These are phyloP conservation scores for Primulina eburnea DNA, from an alignment of 257 asterid species.

Conservation along the genomic window DNA sequence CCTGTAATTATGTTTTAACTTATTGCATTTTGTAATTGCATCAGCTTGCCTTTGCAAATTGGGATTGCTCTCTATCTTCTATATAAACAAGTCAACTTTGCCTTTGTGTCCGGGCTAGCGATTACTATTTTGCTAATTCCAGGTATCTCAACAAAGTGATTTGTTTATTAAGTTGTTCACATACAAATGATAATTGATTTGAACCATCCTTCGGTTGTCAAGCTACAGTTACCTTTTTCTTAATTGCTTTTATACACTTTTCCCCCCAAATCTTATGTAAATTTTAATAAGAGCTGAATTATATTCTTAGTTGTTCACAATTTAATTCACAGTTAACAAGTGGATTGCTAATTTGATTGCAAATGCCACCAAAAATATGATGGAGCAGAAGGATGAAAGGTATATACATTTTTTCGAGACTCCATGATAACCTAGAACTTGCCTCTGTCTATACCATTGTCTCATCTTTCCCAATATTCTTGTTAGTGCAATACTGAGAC, in stretches of 20 bases:
- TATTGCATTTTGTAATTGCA: constrained; percentile 26
- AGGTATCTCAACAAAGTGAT: constrained; percentile 42
- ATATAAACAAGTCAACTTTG: constrained; percentile 86
- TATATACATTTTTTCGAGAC: constrained; percentile 20
- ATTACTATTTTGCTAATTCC: constrained; percentile 90
- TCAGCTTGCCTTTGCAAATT: constrained; percentile 97
- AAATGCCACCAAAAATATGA: constrained; percentile 77
- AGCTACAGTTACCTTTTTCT: not conserved
- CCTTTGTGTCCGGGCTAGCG: constrained; percentile 82
- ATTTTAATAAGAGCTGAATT: not conserved
- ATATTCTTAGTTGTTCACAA: constrained; percentile 4
- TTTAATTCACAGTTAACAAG: constrained; percentile 61
- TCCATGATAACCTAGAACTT: not conserved
- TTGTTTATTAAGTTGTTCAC: constrained; percentile 6
- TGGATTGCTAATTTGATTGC: constrained; percentile 97
- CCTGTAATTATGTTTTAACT: not conserved
- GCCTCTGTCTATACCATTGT: constrained; percentile 6
- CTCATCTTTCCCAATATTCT: not conserved
- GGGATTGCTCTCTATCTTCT: constrained; percentile 87
- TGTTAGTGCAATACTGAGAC: not conserved
- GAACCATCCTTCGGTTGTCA: not conserved
- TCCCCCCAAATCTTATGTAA: not conserved
- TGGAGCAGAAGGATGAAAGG: constrained; percentile 99
- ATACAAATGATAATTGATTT: not conserved
- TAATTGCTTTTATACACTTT: not conserved